These are phyloP conservation scores for Neofusicoccum kwambonambiense DNA, from an alignment of 2,329 filamentous ascomycete genomes.

Conservation along the genomic window DNA sequence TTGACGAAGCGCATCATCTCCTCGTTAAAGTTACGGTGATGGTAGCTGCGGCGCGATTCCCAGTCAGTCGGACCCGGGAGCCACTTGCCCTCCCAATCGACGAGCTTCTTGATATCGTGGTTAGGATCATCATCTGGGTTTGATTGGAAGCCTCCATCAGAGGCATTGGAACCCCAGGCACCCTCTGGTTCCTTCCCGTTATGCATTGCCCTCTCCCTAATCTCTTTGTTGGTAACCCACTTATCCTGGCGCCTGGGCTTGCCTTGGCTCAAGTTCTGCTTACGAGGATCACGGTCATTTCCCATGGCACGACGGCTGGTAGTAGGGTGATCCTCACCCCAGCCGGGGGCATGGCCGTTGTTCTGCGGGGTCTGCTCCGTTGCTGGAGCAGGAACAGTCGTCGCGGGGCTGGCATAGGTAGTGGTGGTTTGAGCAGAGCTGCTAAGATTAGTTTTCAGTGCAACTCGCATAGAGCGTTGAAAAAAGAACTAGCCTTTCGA, in stretches of 20 bases:
- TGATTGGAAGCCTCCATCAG: background rate
- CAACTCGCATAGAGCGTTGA: too few species aligned
- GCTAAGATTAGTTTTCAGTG: background rate
- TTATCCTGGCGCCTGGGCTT: background rate
- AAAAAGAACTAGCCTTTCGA: background rate
- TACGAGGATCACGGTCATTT: background rate
- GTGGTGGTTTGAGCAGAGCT: background rate
- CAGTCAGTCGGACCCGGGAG: slow-evolving; percentile 49
- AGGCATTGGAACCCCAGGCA: background rate
- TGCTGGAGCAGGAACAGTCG: background rate
- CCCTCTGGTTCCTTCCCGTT: background rate
- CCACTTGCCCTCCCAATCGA: slow-evolving; percentile 48
- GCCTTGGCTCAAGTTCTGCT: background rate
- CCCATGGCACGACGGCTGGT: background rate
- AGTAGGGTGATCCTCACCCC: background rate
- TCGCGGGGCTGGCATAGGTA: background rate
- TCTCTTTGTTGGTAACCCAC: slow-evolving; percentile 15
- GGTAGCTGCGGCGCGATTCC: slow-evolving; percentile 37
- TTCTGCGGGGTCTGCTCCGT: too few species aligned
- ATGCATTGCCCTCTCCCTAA: background rate
- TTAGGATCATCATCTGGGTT: slow-evolving; percentile 5
- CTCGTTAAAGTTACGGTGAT: slow-evolving; percentile 32
- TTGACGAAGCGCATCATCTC: slow-evolving; percentile 35
- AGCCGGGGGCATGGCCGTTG: background rate
- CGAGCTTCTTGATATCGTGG: slow-evolving; percentile 34